Conservation (phyloP, 164 flowering plant genomes). For the Saururus chinensis region DNA sequence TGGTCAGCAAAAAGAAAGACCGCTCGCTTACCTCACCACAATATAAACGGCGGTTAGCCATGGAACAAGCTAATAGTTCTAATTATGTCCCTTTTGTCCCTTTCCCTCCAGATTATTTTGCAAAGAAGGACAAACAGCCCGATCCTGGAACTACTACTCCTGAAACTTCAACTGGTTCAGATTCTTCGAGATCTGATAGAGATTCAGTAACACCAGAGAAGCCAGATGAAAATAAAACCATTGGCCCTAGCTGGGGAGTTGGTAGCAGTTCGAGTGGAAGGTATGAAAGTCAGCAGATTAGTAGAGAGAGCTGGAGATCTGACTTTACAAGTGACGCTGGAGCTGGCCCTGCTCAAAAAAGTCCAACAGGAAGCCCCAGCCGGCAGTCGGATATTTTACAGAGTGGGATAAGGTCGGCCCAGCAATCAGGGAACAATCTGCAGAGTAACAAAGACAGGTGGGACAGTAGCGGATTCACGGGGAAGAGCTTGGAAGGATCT, state of each 20-base stretch:
- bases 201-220: constrained; percentile 7
- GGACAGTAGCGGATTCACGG: constrained; percentile 23
- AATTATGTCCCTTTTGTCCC: constrained; percentile 91
- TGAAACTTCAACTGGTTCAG: constrained; percentile 12
- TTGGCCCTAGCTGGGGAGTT: neutral
- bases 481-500: constrained; percentile 90
- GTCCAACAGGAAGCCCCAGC: constrained; percentile 4
- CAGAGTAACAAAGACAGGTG: constrained; percentile 15
- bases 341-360: constrained; percentile 4
- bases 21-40: constrained; percentile 70
- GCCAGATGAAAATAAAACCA: constrained; percentile 1
- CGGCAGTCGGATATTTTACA: neutral
- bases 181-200: constrained; percentile 9
- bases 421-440: constrained; percentile 4
- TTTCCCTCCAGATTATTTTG: constrained; percentile 86
- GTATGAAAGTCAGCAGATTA: constrained; percentile 13
- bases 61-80: constrained; percentile 48
- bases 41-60: constrained; percentile 52
- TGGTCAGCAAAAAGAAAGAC: constrained; percentile 74
- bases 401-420: neutral
- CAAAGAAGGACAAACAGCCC: constrained; percentile 45
- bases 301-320: constrained; percentile 12
- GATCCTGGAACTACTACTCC: constrained; percentile 14
- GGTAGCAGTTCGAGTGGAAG: neutral
- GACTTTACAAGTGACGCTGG: constrained; percentile 6